Conservation (phyloP, 192 early-diverging fungal genomes). For the Nowakowskiella sp. region DNA sequence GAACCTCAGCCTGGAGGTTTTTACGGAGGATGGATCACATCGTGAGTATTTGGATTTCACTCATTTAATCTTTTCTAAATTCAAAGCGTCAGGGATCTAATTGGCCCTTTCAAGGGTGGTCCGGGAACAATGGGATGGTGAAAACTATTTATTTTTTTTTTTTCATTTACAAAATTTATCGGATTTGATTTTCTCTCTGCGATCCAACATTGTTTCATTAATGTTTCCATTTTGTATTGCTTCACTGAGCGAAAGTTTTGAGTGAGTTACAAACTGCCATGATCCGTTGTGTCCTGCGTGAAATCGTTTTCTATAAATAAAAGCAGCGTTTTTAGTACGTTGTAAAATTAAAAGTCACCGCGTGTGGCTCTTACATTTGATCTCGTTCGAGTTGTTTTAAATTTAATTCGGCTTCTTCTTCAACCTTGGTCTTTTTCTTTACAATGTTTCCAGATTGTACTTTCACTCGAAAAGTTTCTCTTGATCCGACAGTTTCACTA, state of each 20-base stretch:
- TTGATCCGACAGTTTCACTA: constrained; percentile 60
- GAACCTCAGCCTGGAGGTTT: constrained; percentile 23
- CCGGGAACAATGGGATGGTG: constrained; percentile 20
- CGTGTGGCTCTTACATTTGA: constrained; percentile 43
- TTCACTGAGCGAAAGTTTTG: constrained; percentile 47
- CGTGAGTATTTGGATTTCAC: constrained; percentile 1
- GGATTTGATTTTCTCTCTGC: constrained; percentile 70
- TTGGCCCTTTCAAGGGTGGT: constrained; percentile 18
- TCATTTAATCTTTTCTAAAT: not conserved
- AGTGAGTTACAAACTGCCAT: constrained; percentile 48
- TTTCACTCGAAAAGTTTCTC: constrained; percentile 60
- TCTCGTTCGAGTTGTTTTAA: constrained; percentile 56
- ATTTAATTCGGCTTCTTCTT: constrained; percentile 39
- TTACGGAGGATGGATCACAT: constrained; percentile 31
- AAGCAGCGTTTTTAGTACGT: not conserved
- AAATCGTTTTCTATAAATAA: constrained; percentile 51
- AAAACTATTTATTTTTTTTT: constrained; percentile 42
- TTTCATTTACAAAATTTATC: constrained; percentile 76
- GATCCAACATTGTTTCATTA: constrained; percentile 68
- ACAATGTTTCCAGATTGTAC: constrained; percentile 61
- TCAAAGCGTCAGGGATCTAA: not conserved
- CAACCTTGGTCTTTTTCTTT: constrained; percentile 35
- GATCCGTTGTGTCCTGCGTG: constrained; percentile 73
- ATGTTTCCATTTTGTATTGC: constrained; percentile 65
- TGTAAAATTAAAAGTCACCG: not conserved